Evolutionary conservation across 352 stramenopile species (phyloP).

Genomic region (Phytophthora syringae): DNA sequence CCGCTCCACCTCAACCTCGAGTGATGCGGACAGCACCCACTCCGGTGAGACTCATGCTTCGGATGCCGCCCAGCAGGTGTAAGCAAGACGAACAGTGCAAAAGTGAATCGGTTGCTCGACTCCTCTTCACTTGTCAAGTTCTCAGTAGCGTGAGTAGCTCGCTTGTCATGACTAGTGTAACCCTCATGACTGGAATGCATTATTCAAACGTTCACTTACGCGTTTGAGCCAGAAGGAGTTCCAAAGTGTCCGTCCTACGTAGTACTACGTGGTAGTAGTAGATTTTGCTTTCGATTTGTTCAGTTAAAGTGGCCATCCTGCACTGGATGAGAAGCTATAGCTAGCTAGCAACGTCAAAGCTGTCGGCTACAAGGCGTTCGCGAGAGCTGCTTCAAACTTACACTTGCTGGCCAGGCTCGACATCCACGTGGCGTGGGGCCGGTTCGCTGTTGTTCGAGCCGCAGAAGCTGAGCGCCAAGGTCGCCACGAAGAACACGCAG

Average conservation of each 20-base stretch:
- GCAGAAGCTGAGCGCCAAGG: slow-evolving; percentile 34
- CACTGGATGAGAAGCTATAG: neutral
- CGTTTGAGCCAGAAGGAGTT: too few relatives aligned
- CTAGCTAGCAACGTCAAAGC: neutral
- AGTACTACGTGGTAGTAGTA: too few relatives aligned
- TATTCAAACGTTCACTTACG: neutral
- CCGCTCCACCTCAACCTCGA: slow-evolving; percentile 19
- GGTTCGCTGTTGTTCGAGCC: slow-evolving; percentile 14
- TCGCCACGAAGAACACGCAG: slow-evolving; percentile 41
- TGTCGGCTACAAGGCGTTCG: slow-evolving; percentile 9
- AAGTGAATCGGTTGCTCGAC: slow-evolving; percentile 2
- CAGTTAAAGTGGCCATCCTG: slow-evolving; percentile 9
- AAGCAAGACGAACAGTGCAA: slow-evolving; percentile 17
- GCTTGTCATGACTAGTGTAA: neutral
- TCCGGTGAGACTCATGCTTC: slow-evolving; percentile 22
- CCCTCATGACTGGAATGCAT: slow-evolving; percentile 9
- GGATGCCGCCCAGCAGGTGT: slow-evolving; percentile 29
- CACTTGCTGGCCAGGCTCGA: slow-evolving; percentile 31
- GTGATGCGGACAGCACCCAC: slow-evolving; percentile 22
- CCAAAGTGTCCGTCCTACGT: too few relatives aligned
- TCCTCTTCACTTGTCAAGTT: slow-evolving; percentile 1
- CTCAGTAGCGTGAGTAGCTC: slow-evolving; percentile 13
- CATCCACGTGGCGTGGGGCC: slow-evolving; percentile 23
- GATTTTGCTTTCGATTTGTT: slow-evolving; percentile 5
- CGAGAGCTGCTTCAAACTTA: slow-evolving; percentile 3